Conservation (phyloP, 148 eudicot species). For the Hydrangea macrophylla region DNA sequence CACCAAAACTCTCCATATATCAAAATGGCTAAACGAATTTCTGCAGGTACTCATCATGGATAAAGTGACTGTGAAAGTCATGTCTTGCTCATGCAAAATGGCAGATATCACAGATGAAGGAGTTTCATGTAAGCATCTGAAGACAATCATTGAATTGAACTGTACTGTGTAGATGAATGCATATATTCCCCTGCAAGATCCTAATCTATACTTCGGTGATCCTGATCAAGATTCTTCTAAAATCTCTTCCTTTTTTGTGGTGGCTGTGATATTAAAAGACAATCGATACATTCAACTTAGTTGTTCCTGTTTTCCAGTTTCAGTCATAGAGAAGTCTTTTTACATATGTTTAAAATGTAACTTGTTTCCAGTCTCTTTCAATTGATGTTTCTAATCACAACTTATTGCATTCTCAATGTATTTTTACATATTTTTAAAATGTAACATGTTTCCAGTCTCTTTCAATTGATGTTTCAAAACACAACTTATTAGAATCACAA, state of each 20-base stretch:
- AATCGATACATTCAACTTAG: neutral
- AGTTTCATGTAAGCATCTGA: slow-evolving; percentile 70
- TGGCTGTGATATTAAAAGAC: neutral
- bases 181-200: too few species aligned
- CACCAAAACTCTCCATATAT: too few species aligned
- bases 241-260: neutral
- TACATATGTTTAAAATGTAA: neutral
- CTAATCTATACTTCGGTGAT: too few species aligned
- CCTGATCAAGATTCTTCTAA: too few species aligned
- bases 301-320: neutral
- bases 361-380: neutral
- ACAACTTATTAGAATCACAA: slow-evolving; percentile 7
- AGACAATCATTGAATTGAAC: neutral
- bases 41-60: slow-evolving; percentile 95
- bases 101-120: slow-evolving; percentile 97
- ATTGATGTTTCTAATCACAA: neutral
- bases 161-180: neutral
- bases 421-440: neutral
- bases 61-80: slow-evolving; percentile 90
- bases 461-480: neutral
- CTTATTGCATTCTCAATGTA: neutral
- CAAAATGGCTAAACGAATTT: slow-evolving; percentile 1
- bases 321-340: neutral
- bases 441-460: slow-evolving; percentile 2
- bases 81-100: slow-evolving; percentile 97